Evolutionary conservation across 2,329 filamentous ascomycete genomes (phyloP).

Genomic region (Seiridium cupressi): DNA sequence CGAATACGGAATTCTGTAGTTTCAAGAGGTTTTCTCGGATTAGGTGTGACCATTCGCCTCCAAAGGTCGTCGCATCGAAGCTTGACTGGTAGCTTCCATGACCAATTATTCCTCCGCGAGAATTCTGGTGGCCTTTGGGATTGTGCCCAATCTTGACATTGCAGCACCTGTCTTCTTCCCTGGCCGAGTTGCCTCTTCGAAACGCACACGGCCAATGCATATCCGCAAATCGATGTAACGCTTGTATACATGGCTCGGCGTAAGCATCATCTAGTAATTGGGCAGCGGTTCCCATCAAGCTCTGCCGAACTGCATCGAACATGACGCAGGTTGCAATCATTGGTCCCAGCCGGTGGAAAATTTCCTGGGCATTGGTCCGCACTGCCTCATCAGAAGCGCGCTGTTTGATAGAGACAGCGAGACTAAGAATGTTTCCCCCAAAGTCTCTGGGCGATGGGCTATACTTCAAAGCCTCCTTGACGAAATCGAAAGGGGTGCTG

Average conservation of each 20-base stretch:
- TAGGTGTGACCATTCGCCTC: conserved; percentile 22
- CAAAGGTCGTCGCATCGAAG: conserved; percentile 21
- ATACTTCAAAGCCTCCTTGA: conserved; percentile 8
- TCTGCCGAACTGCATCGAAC: conserved; percentile 28
- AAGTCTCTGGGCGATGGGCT: conserved; percentile 8
- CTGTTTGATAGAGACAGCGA: conserved; percentile 9
- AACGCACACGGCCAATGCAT: conserved; percentile 24
- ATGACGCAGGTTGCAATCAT: conserved; percentile 30
- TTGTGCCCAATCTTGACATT: conserved; percentile 28
- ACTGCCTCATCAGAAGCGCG: neutral
- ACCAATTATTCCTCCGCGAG: conserved; percentile 27
- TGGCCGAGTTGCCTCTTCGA: conserved; percentile 17
- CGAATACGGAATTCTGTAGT: conserved; percentile 22
- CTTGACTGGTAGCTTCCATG: conserved; percentile 25
- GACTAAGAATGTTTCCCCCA: conserved; percentile 10
- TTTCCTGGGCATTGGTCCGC: conserved; percentile 21
- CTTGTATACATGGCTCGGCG: conserved; percentile 23
- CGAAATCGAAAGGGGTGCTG: conserved; percentile 8
- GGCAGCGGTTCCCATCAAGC: conserved; percentile 25
- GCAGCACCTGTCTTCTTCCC: conserved; percentile 25
- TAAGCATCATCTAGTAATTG: conserved; percentile 28
- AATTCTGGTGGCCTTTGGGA: conserved; percentile 29
- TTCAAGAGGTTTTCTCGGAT: conserved; percentile 23
- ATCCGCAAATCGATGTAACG: conserved; percentile 25
- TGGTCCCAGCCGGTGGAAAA: conserved; percentile 26